Percentiles rank a stretch among this genome's conserved stretches.
phyloP scores from a whole-genome alignment of 176 grass and related monocot genomes.

The Hsuehochloa calcarea region DNA sequence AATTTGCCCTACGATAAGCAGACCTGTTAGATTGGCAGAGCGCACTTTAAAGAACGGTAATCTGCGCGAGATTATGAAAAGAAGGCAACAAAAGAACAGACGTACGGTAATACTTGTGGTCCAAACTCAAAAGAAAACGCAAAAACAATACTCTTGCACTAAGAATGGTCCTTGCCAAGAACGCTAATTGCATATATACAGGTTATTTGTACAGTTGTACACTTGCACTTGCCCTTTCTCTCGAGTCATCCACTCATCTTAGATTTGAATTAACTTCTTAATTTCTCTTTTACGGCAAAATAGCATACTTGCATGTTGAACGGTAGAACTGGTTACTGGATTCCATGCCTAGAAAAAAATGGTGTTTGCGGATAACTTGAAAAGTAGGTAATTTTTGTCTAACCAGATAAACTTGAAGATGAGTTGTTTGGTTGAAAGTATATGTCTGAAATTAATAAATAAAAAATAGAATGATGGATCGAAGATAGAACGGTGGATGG shows the following conservation, averaged over 20 bases:
- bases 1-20: too few relatives aligned
- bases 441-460: too few relatives aligned
- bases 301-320: not conserved
- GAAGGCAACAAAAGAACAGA: not conserved
- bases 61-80: not conserved
- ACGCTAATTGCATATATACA: not conserved
- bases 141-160: not conserved
- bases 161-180: not conserved
- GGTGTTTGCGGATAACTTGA: too few relatives aligned
- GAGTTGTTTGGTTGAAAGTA: too few relatives aligned
- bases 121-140: not conserved
- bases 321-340: too few relatives aligned
- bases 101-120: not conserved
- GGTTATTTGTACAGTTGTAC: not conserved
- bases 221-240: not conserved
- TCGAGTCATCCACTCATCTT: not conserved
- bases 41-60: not conserved
- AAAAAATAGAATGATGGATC: too few relatives aligned
- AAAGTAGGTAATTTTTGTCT: too few relatives aligned
- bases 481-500: too few relatives aligned
- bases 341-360: too few relatives aligned
- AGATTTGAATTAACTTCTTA: not conserved
- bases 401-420: too few relatives aligned
- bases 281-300: not conserved
- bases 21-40: too few relatives aligned